Percentiles rank a stretch among this genome's conserved stretches.
Conservation (phyloP, 306 rosid species). For the Prinsepia uniflora region DNA sequence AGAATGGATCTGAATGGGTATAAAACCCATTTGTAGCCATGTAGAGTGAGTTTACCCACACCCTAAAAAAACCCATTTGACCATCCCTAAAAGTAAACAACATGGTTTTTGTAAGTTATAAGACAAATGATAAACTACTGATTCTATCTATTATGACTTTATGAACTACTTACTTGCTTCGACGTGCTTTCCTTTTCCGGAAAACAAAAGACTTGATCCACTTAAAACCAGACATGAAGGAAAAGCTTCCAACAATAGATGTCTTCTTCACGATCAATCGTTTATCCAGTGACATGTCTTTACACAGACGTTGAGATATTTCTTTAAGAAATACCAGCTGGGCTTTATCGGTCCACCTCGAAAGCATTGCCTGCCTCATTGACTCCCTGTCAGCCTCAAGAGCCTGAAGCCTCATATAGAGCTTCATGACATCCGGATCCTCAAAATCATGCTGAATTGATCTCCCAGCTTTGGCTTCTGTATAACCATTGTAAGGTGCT, state of each 20-base stretch:
- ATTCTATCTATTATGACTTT: neutral
- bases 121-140: neutral
- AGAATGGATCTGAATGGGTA: no score
- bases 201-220: conserved; percentile 57
- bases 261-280: conserved; percentile 49
- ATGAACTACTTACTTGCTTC: conserved; percentile 77
- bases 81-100: neutral
- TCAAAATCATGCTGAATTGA: conserved; percentile 44
- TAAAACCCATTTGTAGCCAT: no score
- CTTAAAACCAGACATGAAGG: conserved; percentile 62
- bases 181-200: conserved; percentile 73
- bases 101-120: neutral
- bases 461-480: conserved; percentile 51
- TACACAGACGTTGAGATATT: conserved; percentile 88
- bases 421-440: conserved; percentile 84
- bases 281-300: conserved; percentile 66
- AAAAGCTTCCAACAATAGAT: conserved; percentile 32
- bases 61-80: no score
- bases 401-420: conserved; percentile 90
- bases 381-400: conserved; percentile 99
- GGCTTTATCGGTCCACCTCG: conserved; percentile 90
- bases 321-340: conserved; percentile 88
- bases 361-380: conserved; percentile 87
- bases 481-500: conserved; percentile 45
- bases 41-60: no score